A percentile compares a stretch with the other conserved stretches of the same genome.
phyloP scores from a whole-genome alignment of 306 rosid species.

The Cucumis hystrix region DNA sequence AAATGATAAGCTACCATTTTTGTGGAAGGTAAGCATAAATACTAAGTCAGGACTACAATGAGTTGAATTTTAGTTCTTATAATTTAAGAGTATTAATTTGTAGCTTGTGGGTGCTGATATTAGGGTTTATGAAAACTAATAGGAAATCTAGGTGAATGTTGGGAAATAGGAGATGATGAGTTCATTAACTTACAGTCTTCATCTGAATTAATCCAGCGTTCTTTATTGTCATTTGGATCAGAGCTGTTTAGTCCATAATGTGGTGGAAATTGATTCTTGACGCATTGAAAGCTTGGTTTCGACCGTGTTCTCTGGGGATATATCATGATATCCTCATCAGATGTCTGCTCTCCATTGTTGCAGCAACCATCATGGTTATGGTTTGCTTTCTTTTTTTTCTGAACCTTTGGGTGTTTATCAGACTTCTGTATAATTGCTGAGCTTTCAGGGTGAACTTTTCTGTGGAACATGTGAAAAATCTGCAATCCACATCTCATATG shows the following conservation, averaged over 20 bases:
- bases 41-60: neutral
- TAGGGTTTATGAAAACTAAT: neutral
- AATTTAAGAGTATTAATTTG: neutral
- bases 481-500: slow-evolving; percentile 25
- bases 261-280: slow-evolving; percentile 37
- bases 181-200: slow-evolving; percentile 59
- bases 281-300: slow-evolving; percentile 30
- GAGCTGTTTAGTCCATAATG: slow-evolving; percentile 29
- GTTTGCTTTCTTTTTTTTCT: slow-evolving; percentile 35
- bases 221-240: slow-evolving; percentile 48
- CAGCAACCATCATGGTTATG: slow-evolving; percentile 22
- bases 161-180: neutral
- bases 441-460: slow-evolving; percentile 81
- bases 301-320: slow-evolving; percentile 28
- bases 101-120: neutral
- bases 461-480: slow-evolving; percentile 79
- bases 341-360: slow-evolving; percentile 27
- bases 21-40: neutral
- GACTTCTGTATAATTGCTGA: slow-evolving; percentile 23
- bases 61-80: neutral
- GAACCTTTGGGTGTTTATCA: slow-evolving; percentile 30
- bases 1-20: neutral
- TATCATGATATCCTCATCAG: slow-evolving; percentile 41
- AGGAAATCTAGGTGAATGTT: neutral
- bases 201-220: slow-evolving; percentile 90